Base-by-base conservation (phyloP, 2,329 filamentous ascomycete species). In the Pestalotiopsis sp. region DNA sequence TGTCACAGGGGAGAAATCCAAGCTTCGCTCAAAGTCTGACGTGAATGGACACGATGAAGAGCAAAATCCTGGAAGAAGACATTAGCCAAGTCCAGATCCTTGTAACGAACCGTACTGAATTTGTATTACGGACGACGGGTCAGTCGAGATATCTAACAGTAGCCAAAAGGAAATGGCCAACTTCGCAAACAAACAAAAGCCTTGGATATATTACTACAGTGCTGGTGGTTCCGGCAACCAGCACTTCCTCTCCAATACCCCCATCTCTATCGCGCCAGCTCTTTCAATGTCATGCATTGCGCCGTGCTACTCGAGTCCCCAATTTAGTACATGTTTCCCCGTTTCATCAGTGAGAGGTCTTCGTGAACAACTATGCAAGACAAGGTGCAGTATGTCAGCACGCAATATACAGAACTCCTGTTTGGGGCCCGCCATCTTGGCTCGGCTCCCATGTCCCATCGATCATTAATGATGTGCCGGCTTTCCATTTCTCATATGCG, bases 361-460 rank as follows among this genome's bases (percentile, higher is more conserved):
- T 20, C 39, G 39, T 23, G 20, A 52, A 52, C 20, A 49, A 49
- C 60, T 67, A 63, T 67, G 66, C 66, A 67, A 63, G 58, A 49
- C 13, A 59, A 23, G 14, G 57, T 41, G 65, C 25, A 41, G 23
- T 58, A 31, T 36, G 20, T 52, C n/a, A 49, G 65, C 65, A 67
- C 56, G 58, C 61, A 67, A 62, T 67, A 52, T 67, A 67, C 66
- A 67, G 58, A 67, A 62, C 66, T 63, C 66, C 57, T 13, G 31
- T 9, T 6, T n/a, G 13, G 66, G 45, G 45, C 20, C 45, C 14
- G 66, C 49, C 31, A 12, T 12, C 14, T 59, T 36, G 13, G 27
- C 65, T 67, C 36, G 27, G 62, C 65, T 67, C 52, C 56, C 52
- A 45, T 31, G 11, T 60, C 39, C 38, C 20, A 49, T 64, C 38